Evolutionary conservation across 108 stramenopile genomes (phyloP), one percentile per base, ranked within the genome.

Genomic region (Fragilariopsis cylindrus): DNA sequence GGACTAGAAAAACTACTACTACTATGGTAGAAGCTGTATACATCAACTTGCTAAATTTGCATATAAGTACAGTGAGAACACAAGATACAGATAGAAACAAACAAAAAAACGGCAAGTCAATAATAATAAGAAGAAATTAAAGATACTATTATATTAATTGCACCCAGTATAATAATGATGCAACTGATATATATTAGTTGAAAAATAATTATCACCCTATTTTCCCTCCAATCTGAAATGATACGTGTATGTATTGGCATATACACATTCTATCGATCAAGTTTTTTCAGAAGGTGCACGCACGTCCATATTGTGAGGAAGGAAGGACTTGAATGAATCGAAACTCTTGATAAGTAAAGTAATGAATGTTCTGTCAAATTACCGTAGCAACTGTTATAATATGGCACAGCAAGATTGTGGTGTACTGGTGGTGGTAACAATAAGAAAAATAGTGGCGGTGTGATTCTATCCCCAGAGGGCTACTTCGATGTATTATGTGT

Each of bases 1-100:
- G 83, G 4, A 88, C 82, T 13, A 77, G 78, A 3, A 53, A 92
- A 92, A 76, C n/a, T n/a, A 89, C 88, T 39, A 82, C 73, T 5
- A 87, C 87, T 2, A 42, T 92, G 7, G 81, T 85, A 4, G 91
- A 90, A 77, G 67, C 84, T 9, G 21, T 60, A 67, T 92, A n/a
- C 68, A 81, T 9, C 89, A 92, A 69, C 76, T 84, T 7, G 79
- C 78, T 3, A 57, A n/a, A 45, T n/a, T n/a, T n/a, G n/a, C n/a
- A n/a, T n/a, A n/a, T n/a, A n/a, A n/a, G n/a, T n/a, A n/a, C n/a
- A n/a, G n/a, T n/a, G n/a, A n/a, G n/a, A n/a, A n/a, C n/a, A n/a
- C n/a, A n/a, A n/a, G n/a, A n/a, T n/a, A n/a, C n/a, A n/a, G n/a
- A n/a, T n/a, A n/a, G n/a, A n/a, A n/a, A n/a, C n/a, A n/a, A n/a